These are phyloP conservation scores for Chaetomiaceae sp. DNA, from an alignment of 2,329 filamentous ascomycete genomes.

Conservation along the genomic window DNA sequence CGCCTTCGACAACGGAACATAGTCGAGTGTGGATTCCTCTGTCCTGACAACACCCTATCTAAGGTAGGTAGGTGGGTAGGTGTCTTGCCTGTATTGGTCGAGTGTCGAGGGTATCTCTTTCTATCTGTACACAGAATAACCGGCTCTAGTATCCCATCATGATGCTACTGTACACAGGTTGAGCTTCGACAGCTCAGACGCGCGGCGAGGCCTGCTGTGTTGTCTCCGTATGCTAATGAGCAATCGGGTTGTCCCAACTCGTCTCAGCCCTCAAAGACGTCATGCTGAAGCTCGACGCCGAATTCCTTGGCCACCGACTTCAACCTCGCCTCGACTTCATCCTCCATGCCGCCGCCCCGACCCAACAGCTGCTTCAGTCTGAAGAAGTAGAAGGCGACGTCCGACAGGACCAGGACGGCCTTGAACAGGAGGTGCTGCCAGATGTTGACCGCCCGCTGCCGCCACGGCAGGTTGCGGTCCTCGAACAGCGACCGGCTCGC, in stretches of 20 bases:
- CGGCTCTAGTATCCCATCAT: slow-evolving; percentile 10
- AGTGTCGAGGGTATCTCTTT: slow-evolving; percentile 10
- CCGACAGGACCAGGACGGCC: slow-evolving; percentile 65
- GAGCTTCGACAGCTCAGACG: no score
- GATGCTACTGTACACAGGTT: slow-evolving; percentile 1
- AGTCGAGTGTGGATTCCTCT: no score
- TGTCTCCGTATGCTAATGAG: no score
- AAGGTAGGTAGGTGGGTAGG: no score
- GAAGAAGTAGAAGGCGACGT: slow-evolving; percentile 77
- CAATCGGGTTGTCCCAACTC: neutral
- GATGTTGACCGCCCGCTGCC: slow-evolving; percentile 60
- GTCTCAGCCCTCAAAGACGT: slow-evolving; percentile 73
- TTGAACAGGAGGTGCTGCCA: slow-evolving; percentile 79
- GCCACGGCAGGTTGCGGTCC: slow-evolving; percentile 56
- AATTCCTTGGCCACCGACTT: slow-evolving; percentile 81
- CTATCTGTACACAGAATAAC: neutral
- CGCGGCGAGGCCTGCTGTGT: no score
- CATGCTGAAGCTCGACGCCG: slow-evolving; percentile 83
- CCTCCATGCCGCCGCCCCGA: slow-evolving; percentile 80
- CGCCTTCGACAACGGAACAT: neutral
- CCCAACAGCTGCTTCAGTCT: slow-evolving; percentile 72
- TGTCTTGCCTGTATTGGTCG: no score
- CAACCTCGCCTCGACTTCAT: slow-evolving; percentile 86
- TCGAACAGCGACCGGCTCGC: slow-evolving; percentile 78
- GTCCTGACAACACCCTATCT: no score